These are phyloP conservation scores for Austroboletus sp. DNA, from an alignment of 1,284 basidiomycete species.

Conservation along the genomic window DNA sequence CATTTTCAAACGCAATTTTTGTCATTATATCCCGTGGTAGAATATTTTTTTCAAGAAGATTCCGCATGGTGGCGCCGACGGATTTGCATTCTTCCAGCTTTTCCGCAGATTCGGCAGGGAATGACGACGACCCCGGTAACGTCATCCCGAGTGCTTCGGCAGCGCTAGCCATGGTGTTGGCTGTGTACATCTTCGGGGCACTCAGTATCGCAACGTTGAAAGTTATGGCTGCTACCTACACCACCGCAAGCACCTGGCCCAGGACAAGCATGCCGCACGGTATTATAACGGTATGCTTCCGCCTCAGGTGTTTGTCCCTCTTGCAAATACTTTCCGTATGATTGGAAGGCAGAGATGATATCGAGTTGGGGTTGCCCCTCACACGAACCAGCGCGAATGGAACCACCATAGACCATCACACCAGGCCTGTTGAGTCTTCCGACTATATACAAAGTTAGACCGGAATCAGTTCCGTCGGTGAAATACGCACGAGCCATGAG, in stretches of 20 bases:
- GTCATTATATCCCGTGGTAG: slow-evolving; percentile 96
- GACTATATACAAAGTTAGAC: slow-evolving; percentile 46
- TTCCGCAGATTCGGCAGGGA: slow-evolving; percentile 86
- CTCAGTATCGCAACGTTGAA: slow-evolving; percentile 25
- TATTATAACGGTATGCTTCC: slow-evolving; percentile 75
- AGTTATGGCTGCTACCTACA: slow-evolving; percentile 42
- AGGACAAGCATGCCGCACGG: slow-evolving; percentile 86
- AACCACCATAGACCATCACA: slow-evolving; percentile 95
- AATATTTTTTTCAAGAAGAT: slow-evolving; percentile 86
- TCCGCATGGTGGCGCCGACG: slow-evolving; percentile 75
- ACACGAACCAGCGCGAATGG: slow-evolving; percentile 86
- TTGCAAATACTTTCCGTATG: slow-evolving; percentile 88
- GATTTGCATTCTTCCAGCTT: slow-evolving; percentile 79
- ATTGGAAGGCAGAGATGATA: slow-evolving; percentile 91
- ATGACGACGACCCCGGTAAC: slow-evolving; percentile 92
- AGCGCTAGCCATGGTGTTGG: slow-evolving; percentile 93
- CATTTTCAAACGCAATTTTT: slow-evolving; percentile 90
- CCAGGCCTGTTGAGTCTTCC: slow-evolving; percentile 91
- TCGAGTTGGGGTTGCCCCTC: slow-evolving; percentile 76
- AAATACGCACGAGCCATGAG: slow-evolving; percentile 78
- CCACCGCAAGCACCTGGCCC: slow-evolving; percentile 95
- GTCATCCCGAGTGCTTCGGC: slow-evolving; percentile 91
- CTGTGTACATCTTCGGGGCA: slow-evolving; percentile 77
- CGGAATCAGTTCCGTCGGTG: slow-evolving; percentile 1
- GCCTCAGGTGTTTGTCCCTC: slow-evolving; percentile 81